A percentile compares a stretch with the other conserved stretches of the same genome.
Evolutionary conservation across 345 rosid species (phyloP).

Genomic region (Arabidopsis thaliana): TAIR10.1 NC_003074.8:7008501-7009000

Average conservation of each 20-base stretch:
- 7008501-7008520: not conserved
- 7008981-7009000: not conserved
- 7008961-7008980: conserved; percentile 27
- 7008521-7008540: not conserved
- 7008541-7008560: not conserved
- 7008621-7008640: not conserved
- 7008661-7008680: not conserved
- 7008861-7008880: conserved; percentile 1
- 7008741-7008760: too few species aligned
- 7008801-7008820: not conserved
- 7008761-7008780: not conserved
- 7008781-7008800: not conserved
- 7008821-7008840: not conserved
- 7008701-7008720: not conserved
- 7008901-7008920: conserved; percentile 2
- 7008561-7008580: not conserved
- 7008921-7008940: not conserved
- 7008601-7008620: not conserved
- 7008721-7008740: too few species aligned
- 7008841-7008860: not conserved
- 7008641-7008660: not conserved
- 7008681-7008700: not conserved
- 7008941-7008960: conserved; percentile 25
- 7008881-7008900: conserved; percentile 12
- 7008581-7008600: not conserved